Conservation (phyloP, 495 filamentous ascomycete genomes). For the Immersiella caudata region DNA sequence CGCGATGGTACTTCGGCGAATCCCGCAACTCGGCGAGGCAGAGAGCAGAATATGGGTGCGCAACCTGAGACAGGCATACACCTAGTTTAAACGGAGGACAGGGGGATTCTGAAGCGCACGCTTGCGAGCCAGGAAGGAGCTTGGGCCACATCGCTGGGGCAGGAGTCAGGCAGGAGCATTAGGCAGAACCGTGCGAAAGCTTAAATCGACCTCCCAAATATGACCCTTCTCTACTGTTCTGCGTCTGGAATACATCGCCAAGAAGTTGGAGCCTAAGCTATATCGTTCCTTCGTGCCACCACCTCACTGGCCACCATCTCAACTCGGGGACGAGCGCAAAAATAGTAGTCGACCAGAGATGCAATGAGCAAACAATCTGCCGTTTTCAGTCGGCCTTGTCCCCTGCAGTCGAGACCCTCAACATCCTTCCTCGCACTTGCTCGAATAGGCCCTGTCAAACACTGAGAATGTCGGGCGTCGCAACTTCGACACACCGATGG, state of each 20-base stretch:
- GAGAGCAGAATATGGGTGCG: not conserved
- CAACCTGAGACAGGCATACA: not conserved
- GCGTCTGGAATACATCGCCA: not conserved
- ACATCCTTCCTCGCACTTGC: not conserved
- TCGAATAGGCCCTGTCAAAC: not conserved
- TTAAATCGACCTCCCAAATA: not conserved
- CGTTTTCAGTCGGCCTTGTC: slow-evolving; percentile 11
- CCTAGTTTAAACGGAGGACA: not conserved
- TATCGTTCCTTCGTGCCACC: not conserved
- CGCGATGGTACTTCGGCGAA: not conserved
- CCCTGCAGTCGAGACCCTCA: not conserved
- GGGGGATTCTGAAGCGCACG: not conserved
- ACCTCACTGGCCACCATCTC: slow-evolving; percentile 1
- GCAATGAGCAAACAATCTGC: slow-evolving; percentile 6
- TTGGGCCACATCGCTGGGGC: slow-evolving; percentile 3
- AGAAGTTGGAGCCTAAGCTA: not conserved
- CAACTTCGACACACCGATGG: not conserved
- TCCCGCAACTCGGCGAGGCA: not conserved
- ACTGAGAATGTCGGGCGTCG: not conserved
- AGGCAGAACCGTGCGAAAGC: not conserved
- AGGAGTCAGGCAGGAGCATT: not conserved
- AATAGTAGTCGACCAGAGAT: not conserved
- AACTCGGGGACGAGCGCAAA: not conserved
- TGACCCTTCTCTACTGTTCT: not conserved
- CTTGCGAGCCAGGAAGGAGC: slow-evolving; percentile 9